A percentile compares a stretch with the other conserved stretches of the same genome.
Conservation (phyloP, 306 rosid species). For the Cercis canadensis region DNA sequence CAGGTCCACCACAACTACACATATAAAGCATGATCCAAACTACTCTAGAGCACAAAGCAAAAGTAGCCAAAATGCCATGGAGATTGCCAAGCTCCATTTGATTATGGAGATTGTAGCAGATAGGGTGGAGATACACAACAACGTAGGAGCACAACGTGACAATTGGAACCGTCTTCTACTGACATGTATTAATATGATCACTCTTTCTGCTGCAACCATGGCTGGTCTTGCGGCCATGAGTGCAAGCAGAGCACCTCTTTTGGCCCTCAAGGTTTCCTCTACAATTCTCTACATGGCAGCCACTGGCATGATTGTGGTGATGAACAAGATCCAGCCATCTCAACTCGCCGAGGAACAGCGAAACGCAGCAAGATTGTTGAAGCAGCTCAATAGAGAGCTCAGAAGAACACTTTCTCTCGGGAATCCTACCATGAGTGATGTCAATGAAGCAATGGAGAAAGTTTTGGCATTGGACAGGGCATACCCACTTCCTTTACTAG, state of each 20-base stretch:
- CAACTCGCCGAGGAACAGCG: slow-evolving; percentile 85
- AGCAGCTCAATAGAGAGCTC: slow-evolving; percentile 66
- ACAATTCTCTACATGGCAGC: slow-evolving; percentile 66
- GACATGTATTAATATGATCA: slow-evolving; percentile 62
- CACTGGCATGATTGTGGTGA: slow-evolving; percentile 58
- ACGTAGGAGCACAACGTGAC: slow-evolving; percentile 76
- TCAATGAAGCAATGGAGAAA: slow-evolving; percentile 62
- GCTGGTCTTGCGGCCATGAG: slow-evolving; percentile 56
- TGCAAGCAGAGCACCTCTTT: slow-evolving; percentile 35
- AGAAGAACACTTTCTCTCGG: slow-evolving; percentile 46
- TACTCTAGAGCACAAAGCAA: neutral
- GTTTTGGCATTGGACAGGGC: slow-evolving; percentile 83
- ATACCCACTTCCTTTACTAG: slow-evolving; percentile 80
- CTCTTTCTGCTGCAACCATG: slow-evolving; percentile 78
- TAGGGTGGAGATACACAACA: slow-evolving; percentile 80
- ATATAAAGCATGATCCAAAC: slow-evolving; percentile 22
- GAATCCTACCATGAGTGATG: slow-evolving; percentile 35
- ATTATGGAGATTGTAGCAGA: slow-evolving; percentile 67
- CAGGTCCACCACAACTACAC: slow-evolving; percentile 3
- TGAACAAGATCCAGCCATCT: slow-evolving; percentile 86
- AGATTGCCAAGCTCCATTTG: slow-evolving; percentile 52
- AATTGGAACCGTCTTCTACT: slow-evolving; percentile 75
- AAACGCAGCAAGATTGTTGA: slow-evolving; percentile 68
- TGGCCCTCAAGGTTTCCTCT: slow-evolving; percentile 72
- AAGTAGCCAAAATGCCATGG: slow-evolving; percentile 27